phyloP scores from a whole-genome alignment of 108 stramenopile genomes.

The Fragilariopsis cylindrus region DNA sequence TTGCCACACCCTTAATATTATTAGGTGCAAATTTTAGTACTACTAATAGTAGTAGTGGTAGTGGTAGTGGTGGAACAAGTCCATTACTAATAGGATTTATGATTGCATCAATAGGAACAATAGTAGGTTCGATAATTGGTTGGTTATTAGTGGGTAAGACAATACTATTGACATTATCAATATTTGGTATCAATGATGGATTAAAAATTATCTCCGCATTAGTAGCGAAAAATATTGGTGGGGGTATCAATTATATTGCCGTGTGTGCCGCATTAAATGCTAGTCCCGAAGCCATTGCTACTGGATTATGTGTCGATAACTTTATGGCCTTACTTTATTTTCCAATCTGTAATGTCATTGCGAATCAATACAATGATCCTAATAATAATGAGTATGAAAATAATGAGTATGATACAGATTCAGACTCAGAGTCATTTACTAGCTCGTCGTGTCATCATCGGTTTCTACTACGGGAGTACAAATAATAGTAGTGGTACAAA shows the following conservation, averaged over 20 bases:
- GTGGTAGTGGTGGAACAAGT: too few relatives aligned
- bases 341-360: constrained; percentile 63
- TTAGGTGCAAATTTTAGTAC: constrained; percentile 71
- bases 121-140: constrained; percentile 57
- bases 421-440: background rate
- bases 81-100: constrained; percentile 62
- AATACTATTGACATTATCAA: constrained; percentile 9
- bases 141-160: constrained; percentile 30
- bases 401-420: background rate
- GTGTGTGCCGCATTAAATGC: constrained; percentile 58
- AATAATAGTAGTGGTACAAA: background rate
- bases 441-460: too few relatives aligned
- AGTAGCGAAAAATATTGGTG: constrained; percentile 84
- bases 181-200: constrained; percentile 49
- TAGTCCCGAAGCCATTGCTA: constrained; percentile 67
- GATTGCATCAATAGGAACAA: constrained; percentile 56
- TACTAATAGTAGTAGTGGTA: constrained; percentile 26
- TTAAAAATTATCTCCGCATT: constrained; percentile 70
- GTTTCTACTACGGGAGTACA: background rate
- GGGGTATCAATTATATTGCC: constrained; percentile 84
- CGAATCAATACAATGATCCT: constrained; percentile 15
- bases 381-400: background rate
- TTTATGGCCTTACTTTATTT: constrained; percentile 80
- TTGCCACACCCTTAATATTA: constrained; percentile 77
- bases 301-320: constrained; percentile 68